Base-by-base conservation (phyloP, 352 stramenopile species). In the Globisporangium nunn region DNA sequence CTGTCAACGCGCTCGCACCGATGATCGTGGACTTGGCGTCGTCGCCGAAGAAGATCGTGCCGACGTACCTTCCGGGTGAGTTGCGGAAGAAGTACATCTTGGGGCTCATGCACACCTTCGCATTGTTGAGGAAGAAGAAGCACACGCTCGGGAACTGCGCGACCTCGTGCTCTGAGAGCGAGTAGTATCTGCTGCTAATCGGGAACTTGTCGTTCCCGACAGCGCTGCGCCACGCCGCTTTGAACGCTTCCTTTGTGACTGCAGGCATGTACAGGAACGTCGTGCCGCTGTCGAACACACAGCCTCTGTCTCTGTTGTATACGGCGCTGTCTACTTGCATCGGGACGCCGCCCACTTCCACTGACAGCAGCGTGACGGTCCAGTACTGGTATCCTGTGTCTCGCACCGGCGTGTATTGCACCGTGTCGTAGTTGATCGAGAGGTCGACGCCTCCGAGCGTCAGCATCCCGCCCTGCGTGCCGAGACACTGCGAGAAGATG, bases 401-500 rank as follows among this genome's bases (percentile, higher is more conserved):
- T n/a, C 75, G 71, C 56, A 92, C 78, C 5, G 85, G 85, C 6
- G 84, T 94, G 68, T 92, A 98, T 15, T 86, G 64, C 66, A 98
- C 93, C 2, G 76, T 72, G 17, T 70, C 77, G 8, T 66, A 81
- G 66, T 91, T 82, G 6, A 82, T 64, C 31, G 72, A 67, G 39
- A 84, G 59, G 54, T 93, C 80, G 18, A 95, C 74, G 12, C 94
- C 96, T 14, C 96, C 96, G 1, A 99, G 68, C 2, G 92, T 96
- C 64, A 99, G 86, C 17, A 82, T 78, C 2, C 96, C 96, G 17
- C 93, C 93, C 31, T 81, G 80, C 7, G 85, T 54, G 2, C 78
- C 70, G 58, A 98, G 96, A 68, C 96, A 99, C 40, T 98, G 75
- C 35, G 87, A 87, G 72, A 99, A 99, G 23, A 92, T 78, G 18